Conservation (phyloP, 208 protist species). For the Trypanosoma scelopori region DNA sequence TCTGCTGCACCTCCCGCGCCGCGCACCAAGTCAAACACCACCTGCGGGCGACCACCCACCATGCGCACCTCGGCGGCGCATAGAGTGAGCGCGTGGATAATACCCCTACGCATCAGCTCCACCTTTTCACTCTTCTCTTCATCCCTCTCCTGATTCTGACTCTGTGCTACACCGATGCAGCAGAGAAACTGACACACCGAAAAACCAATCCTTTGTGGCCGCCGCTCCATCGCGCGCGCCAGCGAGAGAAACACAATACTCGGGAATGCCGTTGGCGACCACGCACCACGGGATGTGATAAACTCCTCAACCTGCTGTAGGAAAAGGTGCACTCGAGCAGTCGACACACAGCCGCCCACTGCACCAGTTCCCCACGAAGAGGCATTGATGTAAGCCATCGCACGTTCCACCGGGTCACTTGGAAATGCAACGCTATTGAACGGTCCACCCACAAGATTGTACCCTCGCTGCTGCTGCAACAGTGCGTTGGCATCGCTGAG, state of each 20-base stretch:
- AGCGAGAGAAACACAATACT: conserved; percentile 61
- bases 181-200: conserved; percentile 58
- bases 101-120: conserved; percentile 37
- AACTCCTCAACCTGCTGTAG: conserved; percentile 43
- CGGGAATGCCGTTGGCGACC: conserved; percentile 40
- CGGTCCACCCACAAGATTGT: conserved; percentile 20
- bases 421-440: conserved; percentile 43
- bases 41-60: conserved; percentile 53
- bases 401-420: conserved; percentile 28
- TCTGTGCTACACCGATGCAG: conserved; percentile 28
- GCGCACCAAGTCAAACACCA: conserved; percentile 33
- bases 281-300: conserved; percentile 49
- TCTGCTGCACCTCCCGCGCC: conserved; percentile 14
- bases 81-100: conserved; percentile 49
- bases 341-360: conserved; percentile 56
- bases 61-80: conserved; percentile 53
- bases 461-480: conserved; percentile 19
- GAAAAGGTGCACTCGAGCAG: conserved; percentile 47
- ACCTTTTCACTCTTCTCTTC: not conserved
- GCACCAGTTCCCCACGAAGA: conserved; percentile 55
- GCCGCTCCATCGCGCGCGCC: conserved; percentile 50
- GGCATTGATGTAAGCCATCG: conserved; percentile 39
- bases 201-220: conserved; percentile 65
- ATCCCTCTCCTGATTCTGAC: not conserved
- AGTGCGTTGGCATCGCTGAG: not conserved